A percentile compares a stretch with the other conserved stretches of the same genome.
phyloP scores from a whole-genome alignment of 108 stramenopile species.

The Discostella pseudostelligera region DNA sequence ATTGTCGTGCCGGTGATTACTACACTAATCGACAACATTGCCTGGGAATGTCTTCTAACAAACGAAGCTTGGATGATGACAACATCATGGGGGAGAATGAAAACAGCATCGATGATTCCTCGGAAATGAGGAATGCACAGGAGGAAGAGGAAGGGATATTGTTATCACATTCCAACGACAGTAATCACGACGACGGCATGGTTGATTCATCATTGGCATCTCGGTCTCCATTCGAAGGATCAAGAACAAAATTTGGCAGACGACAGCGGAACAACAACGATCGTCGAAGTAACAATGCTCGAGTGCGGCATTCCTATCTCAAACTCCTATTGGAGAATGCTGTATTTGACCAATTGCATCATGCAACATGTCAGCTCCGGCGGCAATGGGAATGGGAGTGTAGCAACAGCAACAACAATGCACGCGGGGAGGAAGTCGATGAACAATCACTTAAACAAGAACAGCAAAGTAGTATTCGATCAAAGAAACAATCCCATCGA shows the following conservation, averaged over 20 bases:
- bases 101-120: too few species aligned
- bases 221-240: conserved; percentile 17
- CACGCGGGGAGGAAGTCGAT: not conserved
- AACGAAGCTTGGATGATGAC: too few species aligned
- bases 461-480: not conserved
- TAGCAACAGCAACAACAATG: too few species aligned
- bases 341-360: conserved; percentile 30
- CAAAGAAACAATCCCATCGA: conserved; percentile 13
- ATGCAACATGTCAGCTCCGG: conserved; percentile 14
- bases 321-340: conserved; percentile 51
- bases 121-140: too few species aligned
- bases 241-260: conserved; percentile 7
- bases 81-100: too few species aligned
- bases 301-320: conserved; percentile 51
- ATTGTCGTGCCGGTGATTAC: too few species aligned
- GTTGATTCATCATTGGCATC: too few species aligned
- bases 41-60: too few species aligned
- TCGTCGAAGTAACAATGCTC: conserved; percentile 11
- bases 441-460: conserved; percentile 3
- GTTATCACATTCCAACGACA: too few species aligned
- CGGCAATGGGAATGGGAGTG: conserved; percentile 17
- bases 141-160: too few species aligned
- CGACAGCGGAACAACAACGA: conserved; percentile 7
- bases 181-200: too few species aligned
- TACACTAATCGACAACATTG: too few species aligned